A percentile compares a stretch with the other conserved stretches of the same genome.
These are phyloP conservation scores for Solanum okadae DNA, from an alignment of 257 asterid genomes.

Conservation along the genomic window DNA sequence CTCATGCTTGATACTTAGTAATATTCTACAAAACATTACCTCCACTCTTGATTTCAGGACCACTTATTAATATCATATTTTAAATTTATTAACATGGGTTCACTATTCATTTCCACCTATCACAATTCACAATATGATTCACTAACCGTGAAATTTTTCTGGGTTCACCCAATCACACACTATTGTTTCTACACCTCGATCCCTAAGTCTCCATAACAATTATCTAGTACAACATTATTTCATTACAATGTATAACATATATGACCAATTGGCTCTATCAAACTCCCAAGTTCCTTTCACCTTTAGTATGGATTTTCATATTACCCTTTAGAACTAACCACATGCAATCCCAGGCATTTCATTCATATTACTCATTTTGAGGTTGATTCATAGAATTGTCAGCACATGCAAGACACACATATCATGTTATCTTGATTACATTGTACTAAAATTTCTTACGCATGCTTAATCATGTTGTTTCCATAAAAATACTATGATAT, in stretches of 20 bases:
- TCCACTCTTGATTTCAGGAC: neutral
- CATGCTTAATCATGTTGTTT: neutral
- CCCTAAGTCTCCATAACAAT: neutral
- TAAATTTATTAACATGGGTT: neutral
- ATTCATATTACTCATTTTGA: neutral
- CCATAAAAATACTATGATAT: neutral
- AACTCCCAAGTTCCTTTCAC: too few species aligned
- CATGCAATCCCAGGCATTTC: neutral
- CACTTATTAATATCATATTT: neutral
- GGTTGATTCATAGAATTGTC: neutral
- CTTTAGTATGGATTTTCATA: too few species aligned
- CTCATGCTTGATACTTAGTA: neutral
- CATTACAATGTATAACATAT: neutral
- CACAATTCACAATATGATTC: neutral
- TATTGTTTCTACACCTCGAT: neutral
- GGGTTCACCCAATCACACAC: neutral
- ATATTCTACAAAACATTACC: neutral
- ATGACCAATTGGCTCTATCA: neutral
- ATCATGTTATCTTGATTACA: neutral
- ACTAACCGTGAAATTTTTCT: too few species aligned
- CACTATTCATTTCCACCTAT: neutral
- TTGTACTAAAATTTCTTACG: neutral
- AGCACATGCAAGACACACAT: neutral
- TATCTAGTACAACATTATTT: neutral
- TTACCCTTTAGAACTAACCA: neutral